Evolutionary conservation across 805 yeast species (phyloP).

Genomic region (Starmera caribaea): DNA sequence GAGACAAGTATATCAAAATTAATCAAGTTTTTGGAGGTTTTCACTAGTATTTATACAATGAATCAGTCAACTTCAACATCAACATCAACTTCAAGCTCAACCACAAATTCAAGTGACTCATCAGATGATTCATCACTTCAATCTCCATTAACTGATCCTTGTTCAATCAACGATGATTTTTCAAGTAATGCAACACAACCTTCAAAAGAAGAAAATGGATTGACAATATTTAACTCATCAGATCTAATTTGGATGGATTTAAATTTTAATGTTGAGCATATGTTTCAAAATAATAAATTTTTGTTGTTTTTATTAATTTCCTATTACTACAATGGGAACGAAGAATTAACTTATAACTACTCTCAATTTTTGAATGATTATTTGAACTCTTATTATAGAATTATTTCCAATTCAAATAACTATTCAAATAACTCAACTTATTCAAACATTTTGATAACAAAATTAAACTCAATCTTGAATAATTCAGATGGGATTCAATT

Average conservation of each 20-base stretch:
- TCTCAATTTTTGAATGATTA: slow-evolving; percentile 11
- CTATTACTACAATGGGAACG: slow-evolving; percentile 4
- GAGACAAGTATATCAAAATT: slow-evolving; percentile 3
- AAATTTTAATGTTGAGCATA: slow-evolving; percentile 6
- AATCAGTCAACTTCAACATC: too few relatives aligned
- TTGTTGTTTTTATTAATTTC: slow-evolving; percentile 9
- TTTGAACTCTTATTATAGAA: slow-evolving; percentile 15
- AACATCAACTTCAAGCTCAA: neutral
- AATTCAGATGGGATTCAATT: slow-evolving; percentile 3
- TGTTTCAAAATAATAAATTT: slow-evolving; percentile 12
- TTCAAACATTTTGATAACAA: slow-evolving; percentile 7
- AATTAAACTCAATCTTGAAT: neutral
- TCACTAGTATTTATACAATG: neutral
- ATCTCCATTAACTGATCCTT: neutral
- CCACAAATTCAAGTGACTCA: neutral
- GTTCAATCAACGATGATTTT: neutral
- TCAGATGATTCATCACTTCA: neutral
- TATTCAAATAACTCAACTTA: slow-evolving; percentile 15
- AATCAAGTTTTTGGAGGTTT: neutral
- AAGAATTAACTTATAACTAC: neutral
- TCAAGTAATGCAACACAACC: too few relatives aligned
- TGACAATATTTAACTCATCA: too few relatives aligned
- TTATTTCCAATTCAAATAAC: slow-evolving; percentile 12
- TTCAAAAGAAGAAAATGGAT: too few relatives aligned
- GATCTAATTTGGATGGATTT: slow-evolving; percentile 8